Percentiles rank a stretch among this genome's conserved stretches.
phyloP scores from a whole-genome alignment of 2,329 filamentous ascomycete genomes.

The Verticillium tricorpus region DNA sequence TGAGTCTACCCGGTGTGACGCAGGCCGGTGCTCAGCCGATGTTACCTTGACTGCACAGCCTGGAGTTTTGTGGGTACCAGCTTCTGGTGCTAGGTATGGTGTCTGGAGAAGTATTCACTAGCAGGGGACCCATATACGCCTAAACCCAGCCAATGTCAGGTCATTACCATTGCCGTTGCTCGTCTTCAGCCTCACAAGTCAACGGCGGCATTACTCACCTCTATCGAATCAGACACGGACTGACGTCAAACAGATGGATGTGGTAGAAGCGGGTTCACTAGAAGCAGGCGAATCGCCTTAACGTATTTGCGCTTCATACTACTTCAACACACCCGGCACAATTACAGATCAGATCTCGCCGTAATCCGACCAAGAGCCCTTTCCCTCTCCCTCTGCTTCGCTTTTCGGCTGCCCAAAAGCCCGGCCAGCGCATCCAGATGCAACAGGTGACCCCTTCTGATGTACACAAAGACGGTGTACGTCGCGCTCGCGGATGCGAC shows the following conservation, averaged over 20 bases:
- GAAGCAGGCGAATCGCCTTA: too few species aligned
- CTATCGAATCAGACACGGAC: too few species aligned
- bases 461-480: slow-evolving; percentile 50
- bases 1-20: background rate
- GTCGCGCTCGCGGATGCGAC: slow-evolving; percentile 42
- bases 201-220: too few species aligned
- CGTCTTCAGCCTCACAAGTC: too few species aligned
- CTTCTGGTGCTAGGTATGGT: background rate
- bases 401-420: background rate
- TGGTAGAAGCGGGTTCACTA: too few species aligned
- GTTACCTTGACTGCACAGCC: background rate
- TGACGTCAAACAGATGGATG: too few species aligned
- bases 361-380: background rate
- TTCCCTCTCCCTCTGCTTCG: background rate
- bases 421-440: background rate
- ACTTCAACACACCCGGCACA: background rate
- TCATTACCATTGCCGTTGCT: too few species aligned
- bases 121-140: background rate
- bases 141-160: too few species aligned
- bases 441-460: background rate
- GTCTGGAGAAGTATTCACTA: background rate
- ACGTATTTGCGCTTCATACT: too few species aligned
- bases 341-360: background rate
- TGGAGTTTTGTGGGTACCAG: background rate
- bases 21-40: background rate